Evolutionary conservation across 2,329 filamentous ascomycete species (phyloP).

Genomic region (Calonectria pauciramosa): DNA sequence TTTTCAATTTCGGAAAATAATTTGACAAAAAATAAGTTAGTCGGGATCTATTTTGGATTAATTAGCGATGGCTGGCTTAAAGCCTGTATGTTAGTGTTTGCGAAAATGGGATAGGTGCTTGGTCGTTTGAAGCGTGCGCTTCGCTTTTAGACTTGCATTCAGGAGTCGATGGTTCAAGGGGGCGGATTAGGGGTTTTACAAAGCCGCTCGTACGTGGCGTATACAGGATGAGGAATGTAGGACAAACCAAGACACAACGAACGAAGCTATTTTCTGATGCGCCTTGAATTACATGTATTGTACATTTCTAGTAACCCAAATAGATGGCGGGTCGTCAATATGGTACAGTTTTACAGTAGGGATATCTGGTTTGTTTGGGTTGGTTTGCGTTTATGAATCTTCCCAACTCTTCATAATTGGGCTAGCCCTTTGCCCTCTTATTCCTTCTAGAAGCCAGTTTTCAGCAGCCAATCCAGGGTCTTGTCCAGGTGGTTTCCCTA

Average conservation of each 20-base stretch:
- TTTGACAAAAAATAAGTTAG: conserved; percentile 15
- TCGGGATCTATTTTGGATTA: conserved; percentile 36
- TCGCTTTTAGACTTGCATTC: conserved; percentile 48
- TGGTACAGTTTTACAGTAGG: conserved; percentile 44
- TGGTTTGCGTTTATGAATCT: background rate
- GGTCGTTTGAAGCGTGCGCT: conserved; percentile 45
- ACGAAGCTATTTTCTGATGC: conserved; percentile 40
- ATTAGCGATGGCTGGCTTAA: conserved; percentile 31
- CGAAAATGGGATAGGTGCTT: conserved; percentile 43
- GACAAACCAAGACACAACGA: conserved; percentile 45
- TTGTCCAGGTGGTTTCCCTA: conserved; percentile 53
- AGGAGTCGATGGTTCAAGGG: conserved; percentile 45
- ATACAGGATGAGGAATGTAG: conserved; percentile 42
- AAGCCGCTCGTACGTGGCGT: conserved; percentile 39
- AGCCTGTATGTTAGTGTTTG: conserved; percentile 49
- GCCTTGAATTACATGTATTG: conserved; percentile 47
- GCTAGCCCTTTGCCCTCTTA: background rate
- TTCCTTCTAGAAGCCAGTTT: conserved; percentile 50
- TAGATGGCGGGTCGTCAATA: conserved; percentile 41
- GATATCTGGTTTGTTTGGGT: background rate
- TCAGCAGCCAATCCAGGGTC: conserved; percentile 50
- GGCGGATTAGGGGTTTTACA: conserved; percentile 38
- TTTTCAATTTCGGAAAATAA: conserved; percentile 63
- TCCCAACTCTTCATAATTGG: background rate
- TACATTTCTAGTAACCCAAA: conserved; percentile 42